Percentiles rank a stretch among this genome's conserved stretches.
Conservation (phyloP, 202 grass and related monocot genomes). For the Musa balbisiana region DNA sequence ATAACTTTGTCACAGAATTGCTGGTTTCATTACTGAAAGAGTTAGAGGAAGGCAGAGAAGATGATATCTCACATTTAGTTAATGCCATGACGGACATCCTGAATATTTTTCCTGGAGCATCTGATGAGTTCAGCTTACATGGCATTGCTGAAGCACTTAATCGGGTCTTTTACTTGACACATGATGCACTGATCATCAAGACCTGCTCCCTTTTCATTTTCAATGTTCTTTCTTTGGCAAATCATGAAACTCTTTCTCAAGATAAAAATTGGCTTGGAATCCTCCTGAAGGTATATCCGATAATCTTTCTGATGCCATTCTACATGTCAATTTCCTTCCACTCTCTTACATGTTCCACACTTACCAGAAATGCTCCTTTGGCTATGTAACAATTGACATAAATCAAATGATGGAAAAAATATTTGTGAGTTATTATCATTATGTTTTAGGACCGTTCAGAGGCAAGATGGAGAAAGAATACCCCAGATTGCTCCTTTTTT, state of each 20-base stretch:
- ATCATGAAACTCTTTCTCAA: conserved; percentile 25
- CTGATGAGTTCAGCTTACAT: conserved; percentile 48
- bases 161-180: conserved; percentile 35
- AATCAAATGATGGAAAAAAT: neutral
- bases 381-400: neutral
- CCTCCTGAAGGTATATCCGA: conserved; percentile 49
- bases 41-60: conserved; percentile 45
- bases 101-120: conserved; percentile 45
- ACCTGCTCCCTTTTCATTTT: conserved; percentile 54
- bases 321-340: conserved; percentile 8
- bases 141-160: conserved; percentile 45
- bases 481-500: too few species aligned
- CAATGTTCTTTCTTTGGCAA: conserved; percentile 64
- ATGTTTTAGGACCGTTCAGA: too few species aligned
- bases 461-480: too few species aligned
- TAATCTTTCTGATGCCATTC: conserved; percentile 4
- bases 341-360: conserved; percentile 11
- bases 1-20: conserved; percentile 39
- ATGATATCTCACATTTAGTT: conserved; percentile 41
- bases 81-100: conserved; percentile 60
- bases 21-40: conserved; percentile 51
- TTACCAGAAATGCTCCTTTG: neutral
- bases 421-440: neutral
- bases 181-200: conserved; percentile 35
- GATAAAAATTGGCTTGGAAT: conserved; percentile 68